Evolutionary conservation across 1,139 yeast species (phyloP).

Genomic region (Kodamaea alishanica): DNA sequence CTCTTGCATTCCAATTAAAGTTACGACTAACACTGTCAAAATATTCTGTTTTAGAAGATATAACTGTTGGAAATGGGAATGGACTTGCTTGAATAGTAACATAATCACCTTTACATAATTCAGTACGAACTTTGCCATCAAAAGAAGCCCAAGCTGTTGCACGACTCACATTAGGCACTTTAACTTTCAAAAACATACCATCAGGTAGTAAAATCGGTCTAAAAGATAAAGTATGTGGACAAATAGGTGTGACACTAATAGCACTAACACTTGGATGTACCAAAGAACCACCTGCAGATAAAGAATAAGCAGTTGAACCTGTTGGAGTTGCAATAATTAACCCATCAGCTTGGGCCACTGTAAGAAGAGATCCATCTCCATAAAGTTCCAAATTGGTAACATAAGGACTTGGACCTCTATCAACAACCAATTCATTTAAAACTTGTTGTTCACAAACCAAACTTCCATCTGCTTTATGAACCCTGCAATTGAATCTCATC

Average conservation of each 20-base stretch:
- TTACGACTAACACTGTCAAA: constrained; percentile 81
- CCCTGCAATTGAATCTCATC: constrained; percentile 76
- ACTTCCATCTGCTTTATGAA: constrained; percentile 54
- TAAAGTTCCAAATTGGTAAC: constrained; percentile 79
- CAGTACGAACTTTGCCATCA: constrained; percentile 78
- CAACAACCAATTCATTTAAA: constrained; percentile 78
- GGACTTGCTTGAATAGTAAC: constrained; percentile 76
- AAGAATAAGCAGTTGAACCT: constrained; percentile 86
- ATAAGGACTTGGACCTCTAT: constrained; percentile 86
- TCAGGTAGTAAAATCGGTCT: constrained; percentile 86
- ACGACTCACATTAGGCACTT: constrained; percentile 65
- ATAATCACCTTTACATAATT: constrained; percentile 67
- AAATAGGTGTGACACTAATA: constrained; percentile 84
- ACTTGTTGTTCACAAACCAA: constrained; percentile 73
- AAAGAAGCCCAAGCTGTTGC: constrained; percentile 89
- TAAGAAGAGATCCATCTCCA: constrained; percentile 74
- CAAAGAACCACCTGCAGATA: constrained; percentile 86
- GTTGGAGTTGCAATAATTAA: constrained; percentile 87
- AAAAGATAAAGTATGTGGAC: constrained; percentile 87
- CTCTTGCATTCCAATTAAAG: constrained; percentile 82
- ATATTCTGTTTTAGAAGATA: constrained; percentile 70
- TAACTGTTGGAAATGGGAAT: constrained; percentile 82
- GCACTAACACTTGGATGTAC: constrained; percentile 91
- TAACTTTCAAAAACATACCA: constrained; percentile 73
- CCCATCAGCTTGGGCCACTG: constrained; percentile 91